Evolutionary conservation across 2,329 filamentous ascomycete genomes (phyloP).

Genomic region (Aspergillus alliaceus): DNA sequence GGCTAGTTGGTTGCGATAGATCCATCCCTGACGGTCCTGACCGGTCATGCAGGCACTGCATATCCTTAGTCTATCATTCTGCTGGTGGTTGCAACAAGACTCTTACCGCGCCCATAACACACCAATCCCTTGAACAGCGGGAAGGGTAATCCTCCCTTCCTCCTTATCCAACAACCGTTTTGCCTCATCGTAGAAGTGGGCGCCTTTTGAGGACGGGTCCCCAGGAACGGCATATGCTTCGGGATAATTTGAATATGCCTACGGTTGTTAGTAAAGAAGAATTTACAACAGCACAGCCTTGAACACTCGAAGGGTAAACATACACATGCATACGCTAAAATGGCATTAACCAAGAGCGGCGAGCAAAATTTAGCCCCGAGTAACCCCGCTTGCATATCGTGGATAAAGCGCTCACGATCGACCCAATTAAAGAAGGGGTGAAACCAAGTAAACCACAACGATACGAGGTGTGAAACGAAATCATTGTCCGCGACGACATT

Average conservation of each 20-base stretch:
- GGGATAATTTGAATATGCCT: conserved; percentile 31
- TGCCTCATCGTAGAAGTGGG: conserved; percentile 36
- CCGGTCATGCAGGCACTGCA: conserved; percentile 31
- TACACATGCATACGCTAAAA: conserved; percentile 34
- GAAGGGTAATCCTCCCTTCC: conserved; percentile 29
- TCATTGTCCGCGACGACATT: conserved; percentile 23
- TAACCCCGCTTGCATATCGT: conserved; percentile 33
- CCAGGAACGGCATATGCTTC: conserved; percentile 21
- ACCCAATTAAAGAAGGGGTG: conserved; percentile 33
- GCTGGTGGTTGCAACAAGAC: neutral
- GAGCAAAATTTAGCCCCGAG: conserved; percentile 31
- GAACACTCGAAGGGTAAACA: conserved; percentile 4
- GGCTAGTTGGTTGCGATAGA: conserved; percentile 27
- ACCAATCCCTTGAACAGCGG: conserved; percentile 32
- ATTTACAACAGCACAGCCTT: too few relatives aligned
- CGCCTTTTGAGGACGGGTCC: conserved; percentile 22
- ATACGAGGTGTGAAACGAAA: conserved; percentile 33
- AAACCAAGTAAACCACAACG: conserved; percentile 32
- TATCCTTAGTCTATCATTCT: neutral
- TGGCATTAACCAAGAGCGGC: conserved; percentile 36
- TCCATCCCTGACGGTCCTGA: conserved; percentile 32
- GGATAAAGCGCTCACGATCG: conserved; percentile 34
- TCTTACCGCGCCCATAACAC: conserved; percentile 33
- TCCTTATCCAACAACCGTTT: conserved; percentile 30
- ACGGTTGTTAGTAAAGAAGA: neutral